Base-by-base conservation (phyloP, 148 eudicot genomes). In the Nepenthes gracilis region DNA sequence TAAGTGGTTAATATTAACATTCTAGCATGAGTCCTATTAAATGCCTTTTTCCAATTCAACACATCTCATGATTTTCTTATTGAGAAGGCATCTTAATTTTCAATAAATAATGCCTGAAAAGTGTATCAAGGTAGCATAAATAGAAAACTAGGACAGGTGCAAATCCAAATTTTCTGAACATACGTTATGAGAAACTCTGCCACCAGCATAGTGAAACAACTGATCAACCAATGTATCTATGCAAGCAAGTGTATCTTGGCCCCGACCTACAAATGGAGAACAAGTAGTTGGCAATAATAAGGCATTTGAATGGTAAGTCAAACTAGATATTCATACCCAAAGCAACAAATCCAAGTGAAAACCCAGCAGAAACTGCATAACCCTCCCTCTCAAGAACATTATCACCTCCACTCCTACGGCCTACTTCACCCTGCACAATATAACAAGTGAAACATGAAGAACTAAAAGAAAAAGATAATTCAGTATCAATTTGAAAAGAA, bases 341-440 rank as follows among this genome's bases (percentile, higher is more conserved):
- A n/a, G 87, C 98, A 70, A 93, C 90, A 66, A 88, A 85, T 55
- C 98, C 98, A 60, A 88, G 77, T 40, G 98, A 73, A 78, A 86
- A 88, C 70, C 98, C 98, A 55, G 98, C 98, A 74, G 96, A 84
- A 82, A 93, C 88, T 69, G 98, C 90, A 79, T 93, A 93, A 47
- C 96, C 96, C 70, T 93, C 96, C 71, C 96, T 82, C 71, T 93
- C 98, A 58, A 88, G 91, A 54, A 93, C 98, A 79, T 93, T 93
- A 77, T 93, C 98, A 14, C 98, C 98, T 62, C 98, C 98, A 83
- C 98, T 93, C 78, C 95, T 84, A 48, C 96, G 92, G 10, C 98
- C 95, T 65, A 86, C 85, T 79, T 93, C 95, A 60, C 81, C 86
- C 98, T 93, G 82, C 61, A 72, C 59, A 56, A 63, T 33, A 66